These are phyloP conservation scores for Huntiella decipiens DNA, from an alignment of 2,329 filamentous ascomycete genomes.

Conservation along the genomic window DNA sequence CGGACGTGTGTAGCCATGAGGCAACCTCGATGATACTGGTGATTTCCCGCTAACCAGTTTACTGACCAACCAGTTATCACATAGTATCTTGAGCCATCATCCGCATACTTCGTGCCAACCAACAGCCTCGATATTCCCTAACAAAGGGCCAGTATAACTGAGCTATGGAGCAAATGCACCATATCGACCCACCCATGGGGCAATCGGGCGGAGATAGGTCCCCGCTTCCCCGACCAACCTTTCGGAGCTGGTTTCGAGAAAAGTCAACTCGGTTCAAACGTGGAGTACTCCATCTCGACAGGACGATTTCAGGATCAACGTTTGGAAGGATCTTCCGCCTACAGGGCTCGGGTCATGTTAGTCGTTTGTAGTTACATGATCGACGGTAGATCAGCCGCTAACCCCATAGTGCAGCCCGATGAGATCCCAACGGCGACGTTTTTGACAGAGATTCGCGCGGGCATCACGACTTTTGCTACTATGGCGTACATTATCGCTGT, in stretches of 20 bases:
- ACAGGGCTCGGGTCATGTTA: conserved; percentile 46
- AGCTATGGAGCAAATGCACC: conserved; percentile 10
- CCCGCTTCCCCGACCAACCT: conserved; percentile 4
- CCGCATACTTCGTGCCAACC: no score
- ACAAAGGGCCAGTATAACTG: no score
- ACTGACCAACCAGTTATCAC: no score
- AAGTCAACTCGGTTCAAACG: conserved; percentile 5
- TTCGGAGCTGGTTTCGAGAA: conserved; percentile 6
- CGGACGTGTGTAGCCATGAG: no score
- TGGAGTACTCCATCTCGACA: conserved; percentile 13
- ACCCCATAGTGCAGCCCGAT: conserved; percentile 30
- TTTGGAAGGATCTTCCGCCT: conserved; percentile 42
- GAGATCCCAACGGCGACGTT: conserved; percentile 52
- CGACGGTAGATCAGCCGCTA: no score
- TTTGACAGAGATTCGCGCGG: conserved; percentile 60
- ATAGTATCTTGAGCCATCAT: no score
- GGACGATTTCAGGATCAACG: conserved; percentile 18
- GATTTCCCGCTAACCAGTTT: no score
- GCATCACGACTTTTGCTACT: conserved; percentile 59
- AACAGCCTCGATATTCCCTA: no score
- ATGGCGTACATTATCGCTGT: conserved; percentile 77
- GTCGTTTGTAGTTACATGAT: conserved; percentile 13
- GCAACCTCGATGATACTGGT: no score
- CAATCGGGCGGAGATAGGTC: background rate
- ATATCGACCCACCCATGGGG: conserved; percentile 6